These are phyloP conservation scores for Cutaneotrichosporon cavernicola DNA, from an alignment of 1,284 basidiomycete species.

Conservation along the genomic window DNA sequence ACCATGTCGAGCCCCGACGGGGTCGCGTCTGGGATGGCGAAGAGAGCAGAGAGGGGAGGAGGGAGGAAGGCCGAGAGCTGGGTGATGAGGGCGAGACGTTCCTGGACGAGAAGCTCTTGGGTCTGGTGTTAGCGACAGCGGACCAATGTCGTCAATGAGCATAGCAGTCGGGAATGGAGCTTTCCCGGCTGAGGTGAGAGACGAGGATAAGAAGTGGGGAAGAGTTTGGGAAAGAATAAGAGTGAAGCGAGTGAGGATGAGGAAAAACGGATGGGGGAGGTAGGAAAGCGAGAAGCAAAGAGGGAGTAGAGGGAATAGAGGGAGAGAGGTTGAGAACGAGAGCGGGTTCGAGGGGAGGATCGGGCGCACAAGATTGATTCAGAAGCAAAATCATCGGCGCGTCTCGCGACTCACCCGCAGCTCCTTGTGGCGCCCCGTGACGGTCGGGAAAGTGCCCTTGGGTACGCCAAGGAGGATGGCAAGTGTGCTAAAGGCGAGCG, in stretches of 20 bases:
- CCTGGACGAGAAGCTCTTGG: slow-evolving; percentile 39
- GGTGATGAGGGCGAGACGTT: slow-evolving; percentile 39
- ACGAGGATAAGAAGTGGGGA: neutral
- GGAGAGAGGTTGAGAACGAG: neutral
- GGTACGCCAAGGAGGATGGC: slow-evolving; percentile 46
- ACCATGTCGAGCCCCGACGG: slow-evolving; percentile 25
- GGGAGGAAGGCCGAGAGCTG: slow-evolving; percentile 46
- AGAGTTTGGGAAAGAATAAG: neutral
- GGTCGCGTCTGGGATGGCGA: slow-evolving; percentile 21
- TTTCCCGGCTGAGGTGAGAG: no score
- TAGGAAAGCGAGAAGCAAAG: neutral
- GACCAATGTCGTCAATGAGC: neutral
- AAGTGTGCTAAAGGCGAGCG: slow-evolving; percentile 35
- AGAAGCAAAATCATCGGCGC: neutral
- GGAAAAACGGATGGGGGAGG: neutral
- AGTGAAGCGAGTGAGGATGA: no score
- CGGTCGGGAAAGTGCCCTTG: slow-evolving; percentile 44
- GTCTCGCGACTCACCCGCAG: slow-evolving; percentile 38
- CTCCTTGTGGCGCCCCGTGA: slow-evolving; percentile 46
- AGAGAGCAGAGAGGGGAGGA: slow-evolving; percentile 39
- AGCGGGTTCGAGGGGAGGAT: no score
- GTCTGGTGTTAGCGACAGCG: slow-evolving; percentile 27
- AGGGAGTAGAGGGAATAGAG: neutral
- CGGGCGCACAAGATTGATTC: neutral
- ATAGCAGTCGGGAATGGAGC: neutral